A percentile compares a stretch with the other conserved stretches of the same genome.
Evolutionary conservation across 2,329 filamentous ascomycete genomes (phyloP).

Genomic region (Annulohypoxylon truncatum): DNA sequence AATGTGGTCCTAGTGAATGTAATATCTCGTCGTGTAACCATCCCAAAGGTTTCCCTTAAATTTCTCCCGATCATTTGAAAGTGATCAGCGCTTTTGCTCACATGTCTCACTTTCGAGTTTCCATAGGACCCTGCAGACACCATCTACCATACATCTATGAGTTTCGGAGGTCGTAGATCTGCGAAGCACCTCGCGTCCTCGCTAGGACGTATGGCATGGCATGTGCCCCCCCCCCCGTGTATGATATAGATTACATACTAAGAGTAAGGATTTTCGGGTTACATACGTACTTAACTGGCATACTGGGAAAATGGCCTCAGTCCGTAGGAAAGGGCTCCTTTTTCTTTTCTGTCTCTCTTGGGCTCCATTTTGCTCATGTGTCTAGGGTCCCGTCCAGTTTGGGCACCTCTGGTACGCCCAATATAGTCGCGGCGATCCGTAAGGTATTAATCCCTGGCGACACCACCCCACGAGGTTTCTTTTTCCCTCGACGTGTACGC

Average conservation of each 20-base stretch:
- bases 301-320: background rate
- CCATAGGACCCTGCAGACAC: constrained; percentile 6
- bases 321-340: background rate
- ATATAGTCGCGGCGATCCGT: constrained; percentile 34
- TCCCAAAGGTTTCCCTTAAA: background rate
- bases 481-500: background rate
- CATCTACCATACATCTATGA: background rate
- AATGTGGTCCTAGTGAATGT: background rate
- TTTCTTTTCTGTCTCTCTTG: background rate
- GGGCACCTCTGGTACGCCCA: constrained; percentile 24
- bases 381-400: constrained; percentile 24
- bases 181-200: constrained; percentile 5
- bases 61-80: background rate
- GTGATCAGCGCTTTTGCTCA: background rate
- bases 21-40: background rate
- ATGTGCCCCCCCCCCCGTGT: background rate
- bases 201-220: constrained; percentile 16
- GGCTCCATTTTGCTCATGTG: constrained; percentile 21
- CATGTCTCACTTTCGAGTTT: constrained; percentile 6
- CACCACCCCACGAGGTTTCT: constrained; percentile 26
- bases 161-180: constrained; percentile 1
- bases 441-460: constrained; percentile 22
- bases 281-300: background rate
- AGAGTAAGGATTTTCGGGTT: background rate
- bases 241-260: constrained; percentile 30